Base-by-base conservation (phyloP, 352 stramenopile genomes). In the Globisporangium cederbergense region DNA sequence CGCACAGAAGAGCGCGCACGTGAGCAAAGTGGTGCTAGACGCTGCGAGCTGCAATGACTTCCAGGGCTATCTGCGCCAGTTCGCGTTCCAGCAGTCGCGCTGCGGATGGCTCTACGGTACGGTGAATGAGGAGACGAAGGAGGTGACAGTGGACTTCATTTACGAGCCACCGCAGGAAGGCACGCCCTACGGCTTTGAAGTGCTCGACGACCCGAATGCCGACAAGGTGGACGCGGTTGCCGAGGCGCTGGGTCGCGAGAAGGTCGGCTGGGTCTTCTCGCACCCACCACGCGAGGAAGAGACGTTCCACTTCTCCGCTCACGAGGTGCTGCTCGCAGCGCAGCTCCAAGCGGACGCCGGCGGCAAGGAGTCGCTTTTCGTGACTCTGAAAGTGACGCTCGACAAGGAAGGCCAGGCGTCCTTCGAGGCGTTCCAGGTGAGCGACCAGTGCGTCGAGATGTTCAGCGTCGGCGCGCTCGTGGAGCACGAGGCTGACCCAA, bases 401-500 rank as follows among this genome's bases (percentile, higher is more conserved):
- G 91, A 97, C 62, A 90, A 95, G 68, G 82, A 98, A 67, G 97
- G 95, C 1, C 91, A 97, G 69, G 95, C 96, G 18, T 90, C 91
- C 22, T 98, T 99, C 28, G 96, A 99, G 59, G 96, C 95, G 14
- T 99, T 99, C 77, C 96, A 99, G 81, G 83, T 99, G 45, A 98
- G 86, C 65, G 86, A 98, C 72, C 95, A 99, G 73, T 99, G 96
- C 73, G 97, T 99, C 77, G 96, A 98, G 62, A 99, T 99, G 97
- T 98, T 98, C 43, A 96, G 94, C 22, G 93, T 97, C 64, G 96
- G 97, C 60, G 96, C 94, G 42, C 64, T 98, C 38, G 70, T 96
- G 49, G 82, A 97, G 57, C 87, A 95, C 67, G 81, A 92, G 6
- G 75, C 76, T 25, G 88, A 99, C 76, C 91, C 92, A 5, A 96